Base-by-base conservation (phyloP, 345 rosid species). In the Turnera subulata region DNA sequence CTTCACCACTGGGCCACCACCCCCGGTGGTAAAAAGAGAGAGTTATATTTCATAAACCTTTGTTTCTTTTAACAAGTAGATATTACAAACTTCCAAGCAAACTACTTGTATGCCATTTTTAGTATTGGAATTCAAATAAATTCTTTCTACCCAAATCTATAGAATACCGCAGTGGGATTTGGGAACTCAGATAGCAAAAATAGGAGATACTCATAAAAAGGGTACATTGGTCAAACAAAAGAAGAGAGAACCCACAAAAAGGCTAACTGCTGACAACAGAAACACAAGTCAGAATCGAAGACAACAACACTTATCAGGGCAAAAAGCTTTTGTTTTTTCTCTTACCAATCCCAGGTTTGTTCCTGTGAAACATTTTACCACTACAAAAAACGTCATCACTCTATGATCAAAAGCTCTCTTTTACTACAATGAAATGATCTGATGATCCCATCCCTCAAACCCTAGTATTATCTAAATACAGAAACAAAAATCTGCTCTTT, bases 301-400 rank as follows among this genome's bases (percentile, higher is more conserved):
- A n/a, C 26, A 15, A 21, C 21, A 11, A 55, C 40, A 32, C n/a
- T n/a, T n/a, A n/a, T 17, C 21, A 32, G 35, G 35, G 35, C 33
- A 37, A 18, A 7, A 42, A 8, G 53, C 44, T 58, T 46, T 14
- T 9, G 52, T 58, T 58, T 58, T n/a, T n/a, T n/a, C n/a, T n/a
- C n/a, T n/a, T n/a, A n/a, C 18, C 51, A 57, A 43, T 18, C 24
- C 29, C 33, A 64, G 61, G 78, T 64, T 63, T 21, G 66, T 62
- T 73, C 64, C 40, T 46, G 20, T 11, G 32, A 22, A 67, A 29
- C 52, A 53, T 44, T 50, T 14, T 14, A 33, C 26, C 21, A 52
- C n/a, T n/a, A 11, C 17, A 20, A 19, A n/a, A 50, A 53, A 25
- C 47, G 29, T 17, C 50, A 16, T 46, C 54, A 38, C 57, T 54